phyloP scores from a whole-genome alignment of 495 filamentous ascomycete genomes.

The Talaromyces proteolyticus region DNA sequence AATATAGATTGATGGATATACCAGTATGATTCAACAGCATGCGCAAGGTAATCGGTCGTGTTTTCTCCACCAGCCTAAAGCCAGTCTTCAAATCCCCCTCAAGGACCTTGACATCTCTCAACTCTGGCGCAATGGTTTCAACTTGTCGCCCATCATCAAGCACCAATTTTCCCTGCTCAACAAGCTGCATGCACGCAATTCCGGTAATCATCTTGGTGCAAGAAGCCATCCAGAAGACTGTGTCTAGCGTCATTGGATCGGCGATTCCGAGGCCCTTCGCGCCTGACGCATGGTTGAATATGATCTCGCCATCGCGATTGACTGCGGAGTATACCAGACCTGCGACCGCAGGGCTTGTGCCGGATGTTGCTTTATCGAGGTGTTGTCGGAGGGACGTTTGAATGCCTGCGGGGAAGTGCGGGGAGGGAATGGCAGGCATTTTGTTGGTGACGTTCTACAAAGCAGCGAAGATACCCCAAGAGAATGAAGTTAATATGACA shows the following conservation, averaged over 20 bases:
- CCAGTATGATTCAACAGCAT: conserved; percentile 54
- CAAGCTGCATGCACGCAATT: conserved; percentile 52
- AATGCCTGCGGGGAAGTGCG: conserved; percentile 5
- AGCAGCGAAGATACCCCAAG: no score
- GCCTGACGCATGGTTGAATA: conserved; percentile 7
- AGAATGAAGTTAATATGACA: no score
- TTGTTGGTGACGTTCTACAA: neutral
- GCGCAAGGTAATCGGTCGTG: conserved; percentile 46
- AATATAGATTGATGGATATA: neutral
- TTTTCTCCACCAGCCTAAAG: conserved; percentile 36
- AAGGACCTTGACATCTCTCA: conserved; percentile 38
- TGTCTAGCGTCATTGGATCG: conserved; percentile 41
- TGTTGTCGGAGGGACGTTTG: conserved; percentile 19
- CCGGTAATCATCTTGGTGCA: conserved; percentile 47
- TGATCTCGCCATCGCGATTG: conserved; percentile 1
- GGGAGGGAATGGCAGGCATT: neutral
- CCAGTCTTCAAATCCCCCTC: conserved; percentile 22
- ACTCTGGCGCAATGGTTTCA: conserved; percentile 39
- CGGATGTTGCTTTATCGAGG: conserved; percentile 17
- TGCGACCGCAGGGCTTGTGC: neutral
- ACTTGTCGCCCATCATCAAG: conserved; percentile 44
- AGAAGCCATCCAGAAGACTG: conserved; percentile 48
- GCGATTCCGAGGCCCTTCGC: neutral
- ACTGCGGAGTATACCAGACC: conserved; percentile 5
- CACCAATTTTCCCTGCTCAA: conserved; percentile 40